Evolutionary conservation across 2,329 filamentous ascomycete species (phyloP).

Genomic region (Phaeosphaeria sp.): DNA sequence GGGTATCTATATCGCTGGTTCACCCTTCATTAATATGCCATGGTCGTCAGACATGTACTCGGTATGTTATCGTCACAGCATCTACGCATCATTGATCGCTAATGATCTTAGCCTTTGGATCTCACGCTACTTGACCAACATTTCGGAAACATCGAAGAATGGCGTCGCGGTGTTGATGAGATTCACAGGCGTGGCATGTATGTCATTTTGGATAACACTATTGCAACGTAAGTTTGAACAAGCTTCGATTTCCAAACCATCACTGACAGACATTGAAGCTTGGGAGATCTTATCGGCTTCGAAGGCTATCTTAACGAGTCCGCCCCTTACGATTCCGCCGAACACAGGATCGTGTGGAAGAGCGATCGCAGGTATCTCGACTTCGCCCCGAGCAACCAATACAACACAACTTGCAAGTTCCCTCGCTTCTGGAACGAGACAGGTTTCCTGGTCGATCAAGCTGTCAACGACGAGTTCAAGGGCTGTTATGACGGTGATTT

Average conservation of each 20-base stretch:
- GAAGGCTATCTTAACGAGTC: neutral
- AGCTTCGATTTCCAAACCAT: neutral
- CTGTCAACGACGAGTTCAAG: neutral
- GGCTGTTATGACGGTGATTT: neutral
- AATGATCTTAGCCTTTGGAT: neutral
- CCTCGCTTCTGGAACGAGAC: neutral
- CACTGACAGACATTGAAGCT: neutral
- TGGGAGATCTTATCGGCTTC: neutral
- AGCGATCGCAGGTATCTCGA: neutral
- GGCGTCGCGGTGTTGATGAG: neutral
- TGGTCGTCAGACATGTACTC: neutral
- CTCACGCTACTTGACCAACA: neutral
- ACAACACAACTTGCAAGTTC: neutral
- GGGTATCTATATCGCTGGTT: neutral
- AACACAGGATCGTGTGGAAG: neutral
- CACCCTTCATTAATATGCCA: neutral
- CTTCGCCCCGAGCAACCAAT: neutral
- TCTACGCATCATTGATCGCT: neutral
- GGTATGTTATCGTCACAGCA: neutral
- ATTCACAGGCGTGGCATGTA: neutral
- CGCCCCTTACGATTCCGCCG: neutral
- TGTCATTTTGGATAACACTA: neutral
- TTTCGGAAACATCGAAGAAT: neutral
- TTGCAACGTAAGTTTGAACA: neutral
- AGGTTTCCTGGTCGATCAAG: neutral